Percentiles rank a stretch among this genome's conserved stretches.
Conservation (phyloP, 2,329 filamentous ascomycete species). For the Pseudopyricularia cyperi region DNA sequence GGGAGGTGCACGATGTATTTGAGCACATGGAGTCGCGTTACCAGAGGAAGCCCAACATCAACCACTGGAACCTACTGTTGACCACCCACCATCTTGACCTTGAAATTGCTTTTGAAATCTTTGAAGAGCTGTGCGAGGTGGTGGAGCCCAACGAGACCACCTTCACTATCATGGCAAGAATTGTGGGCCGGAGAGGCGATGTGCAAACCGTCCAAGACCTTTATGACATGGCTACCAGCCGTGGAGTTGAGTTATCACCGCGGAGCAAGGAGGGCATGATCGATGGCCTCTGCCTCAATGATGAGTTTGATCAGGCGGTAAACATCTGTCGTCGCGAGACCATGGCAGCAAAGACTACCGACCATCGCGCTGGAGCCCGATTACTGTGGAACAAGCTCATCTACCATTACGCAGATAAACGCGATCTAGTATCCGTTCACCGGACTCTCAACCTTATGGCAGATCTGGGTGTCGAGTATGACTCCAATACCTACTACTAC, state of each 20-base stretch:
- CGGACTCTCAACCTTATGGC: constrained; percentile 36
- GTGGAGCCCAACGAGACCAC: constrained; percentile 47
- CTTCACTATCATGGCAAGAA: constrained; percentile 61
- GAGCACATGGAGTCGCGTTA: constrained; percentile 44
- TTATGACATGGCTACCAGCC: constrained; percentile 46
- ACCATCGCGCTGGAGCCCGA: constrained; percentile 18
- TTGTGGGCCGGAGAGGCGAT: constrained; percentile 61
- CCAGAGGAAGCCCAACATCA: constrained; percentile 38
- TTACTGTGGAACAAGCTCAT: constrained; percentile 71
- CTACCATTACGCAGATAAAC: constrained; percentile 50
- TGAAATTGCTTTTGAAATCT: constrained; percentile 48
- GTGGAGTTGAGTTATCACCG: constrained; percentile 33
- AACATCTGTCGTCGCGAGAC: background rate
- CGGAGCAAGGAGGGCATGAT: constrained; percentile 54
- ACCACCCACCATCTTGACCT: constrained; percentile 58
- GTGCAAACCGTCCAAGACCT: constrained; percentile 54
- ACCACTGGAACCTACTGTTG: constrained; percentile 67
- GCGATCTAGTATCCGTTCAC: constrained; percentile 37
- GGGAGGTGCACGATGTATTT: constrained; percentile 47
- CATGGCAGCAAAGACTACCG: background rate
- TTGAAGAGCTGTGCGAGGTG: constrained; percentile 41
- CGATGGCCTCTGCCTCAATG: constrained; percentile 50
- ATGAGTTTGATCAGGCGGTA: constrained; percentile 34
- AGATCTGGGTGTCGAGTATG: constrained; percentile 29
- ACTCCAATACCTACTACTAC: constrained; percentile 34